A percentile compares a stretch with the other conserved stretches of the same genome.
Conservation (phyloP, 2,329 filamentous ascomycete species). For the Penicillium sp. region DNA sequence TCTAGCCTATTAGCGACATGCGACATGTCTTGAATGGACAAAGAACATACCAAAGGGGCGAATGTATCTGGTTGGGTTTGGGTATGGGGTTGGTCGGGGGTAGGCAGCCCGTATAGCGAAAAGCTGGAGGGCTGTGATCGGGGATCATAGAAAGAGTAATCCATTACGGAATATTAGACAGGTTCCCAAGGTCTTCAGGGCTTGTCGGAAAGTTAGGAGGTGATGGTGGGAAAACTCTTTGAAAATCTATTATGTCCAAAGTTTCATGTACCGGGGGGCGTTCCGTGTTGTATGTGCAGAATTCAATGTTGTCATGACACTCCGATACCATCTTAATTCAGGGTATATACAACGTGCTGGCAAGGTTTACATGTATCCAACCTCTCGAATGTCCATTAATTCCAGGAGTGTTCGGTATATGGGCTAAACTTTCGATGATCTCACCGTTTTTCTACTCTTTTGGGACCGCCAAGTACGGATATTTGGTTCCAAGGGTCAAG, state of each 20-base stretch:
- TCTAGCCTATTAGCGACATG: constrained; percentile 14
- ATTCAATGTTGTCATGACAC: constrained; percentile 1
- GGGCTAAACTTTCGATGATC: background rate
- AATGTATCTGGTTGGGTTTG: constrained; percentile 39
- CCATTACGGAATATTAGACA: constrained; percentile 41
- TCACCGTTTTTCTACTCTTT: background rate
- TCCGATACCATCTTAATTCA: background rate
- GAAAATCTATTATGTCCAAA: background rate
- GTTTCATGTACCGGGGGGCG: background rate
- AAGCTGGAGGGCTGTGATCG: constrained; percentile 42
- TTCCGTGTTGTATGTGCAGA: background rate
- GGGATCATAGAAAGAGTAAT: constrained; percentile 53
- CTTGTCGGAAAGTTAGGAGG: background rate
- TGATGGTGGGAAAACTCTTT: background rate
- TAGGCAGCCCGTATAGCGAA: constrained; percentile 48
- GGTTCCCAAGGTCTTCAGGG: background rate
- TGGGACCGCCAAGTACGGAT: background rate
- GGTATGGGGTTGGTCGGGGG: constrained; percentile 38
- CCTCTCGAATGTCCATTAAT: background rate
- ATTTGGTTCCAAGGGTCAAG: background rate
- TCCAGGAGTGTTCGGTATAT: background rate
- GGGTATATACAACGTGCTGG: background rate
- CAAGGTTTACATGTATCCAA: background rate
- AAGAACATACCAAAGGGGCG: background rate
- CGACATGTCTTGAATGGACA: background rate